Conservation (phyloP, 495 filamentous ascomycete species). For the Hypoxylon perforatum region DNA sequence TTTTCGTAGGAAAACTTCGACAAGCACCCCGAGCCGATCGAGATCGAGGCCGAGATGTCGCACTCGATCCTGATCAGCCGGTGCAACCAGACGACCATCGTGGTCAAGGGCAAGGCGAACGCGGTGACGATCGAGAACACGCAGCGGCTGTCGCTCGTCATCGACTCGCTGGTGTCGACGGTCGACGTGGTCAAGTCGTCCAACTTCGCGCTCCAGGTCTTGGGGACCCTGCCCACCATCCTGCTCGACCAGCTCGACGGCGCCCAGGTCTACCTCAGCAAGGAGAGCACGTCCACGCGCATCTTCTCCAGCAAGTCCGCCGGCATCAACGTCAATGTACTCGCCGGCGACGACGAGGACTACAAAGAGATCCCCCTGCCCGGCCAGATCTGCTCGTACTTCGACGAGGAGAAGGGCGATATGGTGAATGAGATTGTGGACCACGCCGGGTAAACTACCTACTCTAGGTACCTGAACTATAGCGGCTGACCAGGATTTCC, state of each 20-base stretch:
- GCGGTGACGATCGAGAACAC: constrained; percentile 94
- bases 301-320: constrained; percentile 89
- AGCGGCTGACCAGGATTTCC: not conserved
- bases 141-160: constrained; percentile 80
- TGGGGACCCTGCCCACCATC: constrained; percentile 84
- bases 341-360: constrained; percentile 75
- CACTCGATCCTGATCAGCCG: constrained; percentile 93
- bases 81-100: constrained; percentile 90
- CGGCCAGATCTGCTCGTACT: constrained; percentile 86
- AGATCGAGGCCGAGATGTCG: constrained; percentile 79
- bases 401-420: constrained; percentile 72
- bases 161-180: constrained; percentile 89
- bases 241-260: constrained; percentile 94
- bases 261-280: constrained; percentile 83
- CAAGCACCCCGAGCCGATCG: constrained; percentile 73
- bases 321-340: constrained; percentile 85
- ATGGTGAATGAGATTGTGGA: constrained; percentile 90
- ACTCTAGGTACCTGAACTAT: not conserved
- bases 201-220: constrained; percentile 90
- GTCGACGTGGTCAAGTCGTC: constrained; percentile 94
- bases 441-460: constrained; percentile 71
- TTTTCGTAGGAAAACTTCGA: constrained; percentile 84
- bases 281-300: constrained; percentile 79
- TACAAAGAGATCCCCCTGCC: constrained; percentile 87
- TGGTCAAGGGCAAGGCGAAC: constrained; percentile 91